phyloP scores from a whole-genome alignment of 1,139 yeast species.

The Yamadazyma triangularis region DNA sequence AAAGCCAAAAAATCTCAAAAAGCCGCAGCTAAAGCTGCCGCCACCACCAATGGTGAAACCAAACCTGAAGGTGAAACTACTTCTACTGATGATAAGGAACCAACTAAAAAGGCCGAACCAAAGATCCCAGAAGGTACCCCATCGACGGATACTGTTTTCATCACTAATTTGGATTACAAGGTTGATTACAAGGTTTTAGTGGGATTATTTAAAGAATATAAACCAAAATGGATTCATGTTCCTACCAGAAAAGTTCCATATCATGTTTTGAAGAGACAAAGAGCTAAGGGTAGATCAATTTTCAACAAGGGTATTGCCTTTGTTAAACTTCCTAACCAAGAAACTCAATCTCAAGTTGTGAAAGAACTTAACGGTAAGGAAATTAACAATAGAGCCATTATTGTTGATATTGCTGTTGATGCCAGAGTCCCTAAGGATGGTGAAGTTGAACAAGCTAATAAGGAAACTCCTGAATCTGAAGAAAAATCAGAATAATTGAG shows the following conservation, averaged over 20 bases:
- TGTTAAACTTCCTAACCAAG: conserved; percentile 48
- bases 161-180: conserved; percentile 53
- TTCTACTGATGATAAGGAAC: conserved; percentile 11
- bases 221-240: conserved; percentile 54
- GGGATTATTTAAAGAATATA: conserved; percentile 41
- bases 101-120: conserved; percentile 10
- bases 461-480: too few relatives aligned
- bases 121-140: conserved; percentile 49
- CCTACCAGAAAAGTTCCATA: conserved; percentile 47
- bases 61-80: conserved; percentile 5
- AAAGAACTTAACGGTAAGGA: conserved; percentile 48
- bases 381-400: conserved; percentile 49
- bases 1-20: conserved; percentile 14
- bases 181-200: conserved; percentile 42
- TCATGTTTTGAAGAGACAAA: conserved; percentile 34
- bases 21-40: too few relatives aligned
- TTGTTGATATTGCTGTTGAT: conserved; percentile 57
- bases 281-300: conserved; percentile 35
- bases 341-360: conserved; percentile 45
- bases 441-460: conserved; percentile 4
- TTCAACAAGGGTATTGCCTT: conserved; percentile 64
- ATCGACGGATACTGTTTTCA: conserved; percentile 52
- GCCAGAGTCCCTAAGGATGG: conserved; percentile 27
- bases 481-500: too few relatives aligned
- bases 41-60: too few relatives aligned